phyloP scores from a whole-genome alignment of 2,329 filamentous ascomycete species.

The Zymoseptoria passerinii region DNA sequence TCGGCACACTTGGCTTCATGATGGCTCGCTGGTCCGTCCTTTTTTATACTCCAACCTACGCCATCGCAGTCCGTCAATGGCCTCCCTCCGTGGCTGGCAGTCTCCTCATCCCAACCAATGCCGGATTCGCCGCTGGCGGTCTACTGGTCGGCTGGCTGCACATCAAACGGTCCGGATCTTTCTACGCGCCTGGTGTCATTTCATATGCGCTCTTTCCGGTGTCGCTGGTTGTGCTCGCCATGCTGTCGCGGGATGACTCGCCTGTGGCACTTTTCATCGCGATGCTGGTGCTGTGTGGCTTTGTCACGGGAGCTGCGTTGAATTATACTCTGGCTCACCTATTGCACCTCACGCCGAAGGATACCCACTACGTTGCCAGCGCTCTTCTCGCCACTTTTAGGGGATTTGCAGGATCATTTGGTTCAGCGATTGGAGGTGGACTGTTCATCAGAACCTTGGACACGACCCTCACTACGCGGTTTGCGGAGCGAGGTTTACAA shows the following conservation, averaged over 20 bases:
- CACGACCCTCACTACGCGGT: constrained; percentile 48
- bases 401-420: constrained; percentile 73
- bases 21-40: constrained; percentile 70
- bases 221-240: constrained; percentile 50
- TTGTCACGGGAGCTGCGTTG: constrained; percentile 61
- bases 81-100: constrained; percentile 62
- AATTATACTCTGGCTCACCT: constrained; percentile 79
- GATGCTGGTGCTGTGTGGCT: constrained; percentile 60
- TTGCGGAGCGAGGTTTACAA: constrained; percentile 39
- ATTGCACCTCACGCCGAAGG: constrained; percentile 59
- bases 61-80: constrained; percentile 65
- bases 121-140: constrained; percentile 68
- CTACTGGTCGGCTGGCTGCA: constrained; percentile 67
- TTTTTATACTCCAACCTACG: constrained; percentile 74
- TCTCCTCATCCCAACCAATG: constrained; percentile 72
- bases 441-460: constrained; percentile 59
- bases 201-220: constrained; percentile 55
- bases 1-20: constrained; percentile 71
- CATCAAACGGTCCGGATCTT: constrained; percentile 63
- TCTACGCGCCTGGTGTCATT: constrained; percentile 48
- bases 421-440: constrained; percentile 69
- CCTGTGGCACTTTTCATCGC: constrained; percentile 48
- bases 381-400: constrained; percentile 71
- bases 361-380: constrained; percentile 66
- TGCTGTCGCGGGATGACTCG: constrained; percentile 46